Evolutionary conservation across 1,284 basidiomycete genomes (phyloP), one percentile per base, ranked within the genome.

Genomic region (Leccinum insolens): DNA sequence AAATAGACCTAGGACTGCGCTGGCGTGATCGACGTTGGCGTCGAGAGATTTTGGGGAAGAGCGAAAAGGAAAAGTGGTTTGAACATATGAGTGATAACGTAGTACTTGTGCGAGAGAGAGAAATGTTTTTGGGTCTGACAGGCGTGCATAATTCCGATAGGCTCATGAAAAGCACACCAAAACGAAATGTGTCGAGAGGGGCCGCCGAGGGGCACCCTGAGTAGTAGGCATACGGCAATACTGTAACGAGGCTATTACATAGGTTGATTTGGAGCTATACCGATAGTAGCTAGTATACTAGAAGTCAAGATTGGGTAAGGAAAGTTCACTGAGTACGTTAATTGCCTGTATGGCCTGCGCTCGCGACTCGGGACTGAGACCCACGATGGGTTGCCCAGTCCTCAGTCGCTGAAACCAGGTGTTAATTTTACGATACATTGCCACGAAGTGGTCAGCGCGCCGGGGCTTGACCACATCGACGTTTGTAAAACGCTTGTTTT

Each of bases 41-140:
- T 76, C 71, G 57, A 86, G 72, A 61, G 83, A 84, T 49, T 76
- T 71, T 55, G 85, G 72, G 60, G 83, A 84, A 52, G 81, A 77
- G 34, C 70, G 73, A 39, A 69, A 72, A 5, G 72, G 73, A 39
- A 69, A 71, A 5, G 71, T 65, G 25, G 72, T 52, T 67, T 84
- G 82, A 25, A 81, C 73, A 68, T 82, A 82, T 39, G 79, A 78
- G 62, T 89, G 81, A 72, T 87, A 90, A 25, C 83, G 83, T 60
- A 89, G 79, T 17, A 78, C 67, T 74, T 91, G 89, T 17, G 81
- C 71, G 4, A 89, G 79, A 68, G 88, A 83, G 55, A 90, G 81
- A 31, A 77, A 80, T 84, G 82, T 34, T 58, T 72, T 71, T 2
- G 74, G 71, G 25, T 71, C 68, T 37, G 37, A 37, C 37, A 37